phyloP scores from a whole-genome alignment of 2,329 filamentous ascomycete species.

The Didymella exigua region DNA sequence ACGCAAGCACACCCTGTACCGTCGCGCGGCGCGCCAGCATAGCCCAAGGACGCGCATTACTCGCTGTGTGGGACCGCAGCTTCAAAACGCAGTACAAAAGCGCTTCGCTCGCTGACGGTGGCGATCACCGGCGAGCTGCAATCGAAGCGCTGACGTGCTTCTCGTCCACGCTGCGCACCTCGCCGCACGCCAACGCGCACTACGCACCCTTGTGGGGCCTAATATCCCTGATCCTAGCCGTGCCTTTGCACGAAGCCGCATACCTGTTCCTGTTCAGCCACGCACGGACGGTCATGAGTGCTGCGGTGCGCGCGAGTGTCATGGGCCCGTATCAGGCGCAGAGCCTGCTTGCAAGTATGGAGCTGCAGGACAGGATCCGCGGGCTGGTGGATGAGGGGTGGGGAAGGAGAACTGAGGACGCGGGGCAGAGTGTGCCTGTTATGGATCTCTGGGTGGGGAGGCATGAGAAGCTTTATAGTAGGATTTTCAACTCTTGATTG shows the following conservation, averaged over 20 bases:
- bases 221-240: constrained; percentile 65
- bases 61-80: constrained; percentile 77
- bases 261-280: constrained; percentile 80
- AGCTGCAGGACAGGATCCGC: constrained; percentile 64
- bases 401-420: constrained; percentile 65
- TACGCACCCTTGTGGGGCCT: constrained; percentile 74
- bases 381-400: constrained; percentile 66
- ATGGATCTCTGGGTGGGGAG: constrained; percentile 85
- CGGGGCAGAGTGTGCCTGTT: constrained; percentile 75
- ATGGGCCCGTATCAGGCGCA: constrained; percentile 84
- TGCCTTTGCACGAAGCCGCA: constrained; percentile 67
- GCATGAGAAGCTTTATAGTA: constrained; percentile 81
- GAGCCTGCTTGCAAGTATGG: constrained; percentile 67
- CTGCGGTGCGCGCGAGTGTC: constrained; percentile 76
- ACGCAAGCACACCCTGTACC: constrained; percentile 78
- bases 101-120: too few species aligned
- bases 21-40: constrained; percentile 77
- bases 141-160: constrained; percentile 36
- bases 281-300: constrained; percentile 75
- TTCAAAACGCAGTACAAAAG: constrained; percentile 52
- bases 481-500: constrained; percentile 79
- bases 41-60: constrained; percentile 75
- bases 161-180: constrained; percentile 37
- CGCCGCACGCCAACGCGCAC: constrained; percentile 58
- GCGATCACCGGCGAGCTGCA: constrained; percentile 12